Evolutionary conservation across 441 rosid genomes (phyloP).

Genomic region (Jatropha podagrica): DNA sequence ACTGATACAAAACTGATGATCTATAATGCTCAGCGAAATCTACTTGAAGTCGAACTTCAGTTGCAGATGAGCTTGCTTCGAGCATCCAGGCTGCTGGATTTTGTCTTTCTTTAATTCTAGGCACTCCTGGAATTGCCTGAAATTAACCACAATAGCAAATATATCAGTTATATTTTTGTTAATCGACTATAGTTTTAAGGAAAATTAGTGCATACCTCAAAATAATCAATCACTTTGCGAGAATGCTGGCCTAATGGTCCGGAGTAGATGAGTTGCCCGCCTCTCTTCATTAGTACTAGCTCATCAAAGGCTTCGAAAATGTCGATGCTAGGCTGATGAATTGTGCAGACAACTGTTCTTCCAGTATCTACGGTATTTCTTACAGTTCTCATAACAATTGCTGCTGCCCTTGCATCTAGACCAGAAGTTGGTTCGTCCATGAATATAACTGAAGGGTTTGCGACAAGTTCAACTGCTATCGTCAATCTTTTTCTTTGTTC

Average conservation of each 20-base stretch:
- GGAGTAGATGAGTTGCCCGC: constrained; percentile 51
- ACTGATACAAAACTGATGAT: constrained; percentile 58
- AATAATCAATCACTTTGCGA: constrained; percentile 45
- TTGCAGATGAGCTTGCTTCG: constrained; percentile 54
- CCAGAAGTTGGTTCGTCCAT: constrained; percentile 76
- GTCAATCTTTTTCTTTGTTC: constrained; percentile 68
- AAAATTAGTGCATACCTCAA: constrained; percentile 39
- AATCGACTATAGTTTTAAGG: background rate
- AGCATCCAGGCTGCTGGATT: constrained; percentile 91
- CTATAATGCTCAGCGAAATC: constrained; percentile 59
- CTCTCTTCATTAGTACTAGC: constrained; percentile 53
- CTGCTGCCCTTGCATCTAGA: constrained; percentile 65
- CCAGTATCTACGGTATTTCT: constrained; percentile 32
- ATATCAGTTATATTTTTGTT: too few species aligned
- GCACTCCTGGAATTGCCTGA: constrained; percentile 48
- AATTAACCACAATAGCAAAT: background rate
- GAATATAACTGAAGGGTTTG: constrained; percentile 62
- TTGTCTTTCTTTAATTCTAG: constrained; percentile 49
- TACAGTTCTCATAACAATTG: constrained; percentile 65
- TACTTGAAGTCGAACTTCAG: constrained; percentile 49
- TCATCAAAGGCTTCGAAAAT: constrained; percentile 72
- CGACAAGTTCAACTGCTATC: constrained; percentile 64
- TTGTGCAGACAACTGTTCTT: constrained; percentile 67
- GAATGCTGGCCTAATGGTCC: constrained; percentile 61
- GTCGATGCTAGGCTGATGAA: constrained; percentile 68